Conservation (phyloP, 2,329 filamentous ascomycete genomes). For the Pyrenophora teres region DNA sequence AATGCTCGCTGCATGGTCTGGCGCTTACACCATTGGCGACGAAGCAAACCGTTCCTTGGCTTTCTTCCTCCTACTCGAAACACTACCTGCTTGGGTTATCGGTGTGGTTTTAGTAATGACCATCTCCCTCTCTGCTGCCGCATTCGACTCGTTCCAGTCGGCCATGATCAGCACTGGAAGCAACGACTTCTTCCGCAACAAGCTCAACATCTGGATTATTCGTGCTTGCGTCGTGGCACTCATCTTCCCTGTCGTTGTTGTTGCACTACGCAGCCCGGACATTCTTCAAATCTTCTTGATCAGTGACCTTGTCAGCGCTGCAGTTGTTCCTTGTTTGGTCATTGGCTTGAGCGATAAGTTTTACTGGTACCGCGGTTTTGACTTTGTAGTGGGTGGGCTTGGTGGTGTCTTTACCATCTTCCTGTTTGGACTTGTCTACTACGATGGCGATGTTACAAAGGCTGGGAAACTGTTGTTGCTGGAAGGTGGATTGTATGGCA, state of each 20-base stretch:
- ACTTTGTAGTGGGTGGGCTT: conserved; percentile 77
- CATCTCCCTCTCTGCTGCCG: conserved; percentile 73
- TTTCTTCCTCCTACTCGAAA: conserved; percentile 74
- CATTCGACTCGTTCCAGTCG: conserved; percentile 80
- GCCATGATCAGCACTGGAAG: conserved; percentile 85
- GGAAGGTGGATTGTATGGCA: conserved; percentile 72
- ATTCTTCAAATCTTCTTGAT: conserved; percentile 84
- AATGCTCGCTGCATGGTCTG: conserved; percentile 78
- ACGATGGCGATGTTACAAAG: conserved; percentile 66
- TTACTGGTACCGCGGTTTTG: conserved; percentile 79
- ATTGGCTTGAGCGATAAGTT: conserved; percentile 68
- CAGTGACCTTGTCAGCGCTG: conserved; percentile 76
- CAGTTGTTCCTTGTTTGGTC: conserved; percentile 74
- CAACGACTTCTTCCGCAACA: conserved; percentile 85
- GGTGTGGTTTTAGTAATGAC: conserved; percentile 82
- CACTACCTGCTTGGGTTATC: conserved; percentile 79
- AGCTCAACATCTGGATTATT: conserved; percentile 75
- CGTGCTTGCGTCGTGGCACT: conserved; percentile 70
- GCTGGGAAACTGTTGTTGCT: conserved; percentile 73
- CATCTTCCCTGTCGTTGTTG: conserved; percentile 74
- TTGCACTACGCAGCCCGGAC: conserved; percentile 74
- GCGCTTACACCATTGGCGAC: conserved; percentile 68
- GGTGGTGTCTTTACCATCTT: conserved; percentile 81
- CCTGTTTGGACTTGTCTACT: conserved; percentile 80
- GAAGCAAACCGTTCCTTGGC: conserved; percentile 68